phyloP scores from a whole-genome alignment of 2,329 filamentous ascomycete genomes.

The Epichloe aotearoae region DNA sequence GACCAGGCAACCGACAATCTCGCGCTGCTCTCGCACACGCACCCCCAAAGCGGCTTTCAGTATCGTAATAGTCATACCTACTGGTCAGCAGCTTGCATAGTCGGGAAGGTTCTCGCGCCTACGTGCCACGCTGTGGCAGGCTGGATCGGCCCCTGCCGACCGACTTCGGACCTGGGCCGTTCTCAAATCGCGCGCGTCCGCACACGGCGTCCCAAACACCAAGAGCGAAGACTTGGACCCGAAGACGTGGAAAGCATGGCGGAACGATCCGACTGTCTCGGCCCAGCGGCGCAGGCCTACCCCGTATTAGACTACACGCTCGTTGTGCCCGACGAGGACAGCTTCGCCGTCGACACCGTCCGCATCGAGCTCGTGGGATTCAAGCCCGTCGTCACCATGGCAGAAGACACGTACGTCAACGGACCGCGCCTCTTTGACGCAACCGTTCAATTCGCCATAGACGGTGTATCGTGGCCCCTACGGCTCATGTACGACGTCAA shows the following conservation, averaged over 20 bases:
- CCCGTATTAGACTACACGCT: slow-evolving; percentile 57
- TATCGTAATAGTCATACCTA: slow-evolving; percentile 63
- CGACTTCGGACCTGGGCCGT: slow-evolving; percentile 51
- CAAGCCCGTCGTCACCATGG: slow-evolving; percentile 26
- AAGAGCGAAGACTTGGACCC: slow-evolving; percentile 29
- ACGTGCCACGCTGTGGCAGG: slow-evolving; percentile 59
- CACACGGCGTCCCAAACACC: slow-evolving; percentile 42
- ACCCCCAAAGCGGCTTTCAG: slow-evolving; percentile 61
- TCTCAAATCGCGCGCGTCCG: slow-evolving; percentile 60
- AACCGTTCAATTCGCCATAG: slow-evolving; percentile 49
- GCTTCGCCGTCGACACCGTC: slow-evolving; percentile 50
- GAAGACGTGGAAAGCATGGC: slow-evolving; percentile 53
- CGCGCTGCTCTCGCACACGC: slow-evolving; percentile 52
- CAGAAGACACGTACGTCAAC: slow-evolving; percentile 11
- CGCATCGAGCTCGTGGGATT: slow-evolving; percentile 56
- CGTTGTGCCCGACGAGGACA: slow-evolving; percentile 40
- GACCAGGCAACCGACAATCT: slow-evolving; percentile 53
- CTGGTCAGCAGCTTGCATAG: slow-evolving; percentile 59
- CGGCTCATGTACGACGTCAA: slow-evolving; percentile 49
- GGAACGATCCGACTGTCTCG: slow-evolving; percentile 55
- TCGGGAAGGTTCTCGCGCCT: slow-evolving; percentile 62
- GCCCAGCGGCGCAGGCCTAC: slow-evolving; percentile 47
- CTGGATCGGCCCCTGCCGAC: slow-evolving; percentile 61
- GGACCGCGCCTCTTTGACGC: slow-evolving; percentile 43
- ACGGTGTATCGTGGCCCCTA: slow-evolving; percentile 50